Evolutionary conservation across 148 eudicot species (phyloP), one percentile per base, ranked within the genome.

Genomic region (Rhododendron griersonianum): DNA sequence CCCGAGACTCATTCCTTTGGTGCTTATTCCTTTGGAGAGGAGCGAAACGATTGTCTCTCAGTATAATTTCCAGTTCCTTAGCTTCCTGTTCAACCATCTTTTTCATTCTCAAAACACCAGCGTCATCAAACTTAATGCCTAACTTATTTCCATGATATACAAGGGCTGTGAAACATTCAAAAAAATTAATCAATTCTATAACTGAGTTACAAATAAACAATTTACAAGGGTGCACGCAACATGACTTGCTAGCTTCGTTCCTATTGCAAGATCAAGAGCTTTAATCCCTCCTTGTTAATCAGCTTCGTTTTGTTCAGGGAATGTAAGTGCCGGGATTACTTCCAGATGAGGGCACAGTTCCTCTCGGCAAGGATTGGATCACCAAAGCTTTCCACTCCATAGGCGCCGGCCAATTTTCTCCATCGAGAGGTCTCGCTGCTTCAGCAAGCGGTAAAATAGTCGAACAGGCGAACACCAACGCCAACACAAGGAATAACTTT

Each of bases 241-340:
- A 21, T 21, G n/a, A 21, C 65, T 59, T 21, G 65, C 18, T 16
- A 51, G 65, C 8, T 59, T 59, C 10, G n/a, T 5, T 21, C 21
- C 21, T 18, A 18, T 57, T 71, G 15, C 37, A 33, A 71, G 19
- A 33, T 33, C 76, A 71, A 30, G 76, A 71, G 19, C 76, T 14
- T 71, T 0, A 71, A 71, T 41, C 4, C 19, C 19, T 71, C 18
- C 76, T 25, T 28, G 76, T 11, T 28, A 71, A 71, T 14, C 4
- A 30, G 7, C 39, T 25, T 25, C 73, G 7, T 59, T 6, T 59
- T 59, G 65, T 59, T 19, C 19, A 13, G 21, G 83, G 83, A 23
- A 85, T 87, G 84, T 87, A n/a, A 53, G 89, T 87, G 89, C 86
- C 55, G 2, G 84, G 48, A 65, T 78, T 50, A 48, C 73, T 39